Evolutionary conservation across 2,329 filamentous ascomycete species (phyloP), one percentile per base, ranked within the genome.

Genomic region (Verticillium klebahnii): DNA sequence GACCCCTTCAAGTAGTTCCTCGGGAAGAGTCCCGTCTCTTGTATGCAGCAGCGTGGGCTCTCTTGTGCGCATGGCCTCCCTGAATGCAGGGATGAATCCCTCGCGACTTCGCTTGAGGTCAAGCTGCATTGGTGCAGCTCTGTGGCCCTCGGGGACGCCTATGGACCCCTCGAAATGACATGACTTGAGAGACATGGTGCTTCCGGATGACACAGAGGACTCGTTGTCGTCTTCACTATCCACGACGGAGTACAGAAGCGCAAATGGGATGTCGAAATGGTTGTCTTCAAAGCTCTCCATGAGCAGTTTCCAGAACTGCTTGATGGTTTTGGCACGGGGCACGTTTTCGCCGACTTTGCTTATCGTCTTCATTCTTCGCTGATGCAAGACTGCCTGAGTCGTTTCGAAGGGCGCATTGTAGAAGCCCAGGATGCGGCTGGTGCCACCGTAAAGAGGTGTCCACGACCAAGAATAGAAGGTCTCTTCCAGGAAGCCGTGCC

Each of bases 1-100:
- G 40, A 88, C 78, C 3, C 82, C 83, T 37, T 83, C 77, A 59
- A 87, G 75, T 63, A 88, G 73, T 25, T 75, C 72, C 19, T 76
- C 68, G 7, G 85, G 83, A 5, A 88, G 73, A 23, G 84, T 84
- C 2, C 78, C 78, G 60, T 75, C 70, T 12, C 69, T 60, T 4
- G 69, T 70, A 40, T 70, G 67, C 3, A 74, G 60, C 9, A 72
- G 57, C 0, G 71, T 74, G 0, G 74, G 73, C 39, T 76, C 74
- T 14, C 73, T 65, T 1, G 70, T 74, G 0, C 73, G 67, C 70
- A 76, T 75, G 7, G 75, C 74, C 57, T 75, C 73, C 11, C 75
- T 65, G n/a, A 77, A 76, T 0, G 73, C 71, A 0, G 75, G 73
- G 0, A 75, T 69, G 31, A 77, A 75, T 0, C 74, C 74, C 17